phyloP scores from a whole-genome alignment of 1,284 basidiomycete genomes.

The Rhizoctonia solani region DNA sequence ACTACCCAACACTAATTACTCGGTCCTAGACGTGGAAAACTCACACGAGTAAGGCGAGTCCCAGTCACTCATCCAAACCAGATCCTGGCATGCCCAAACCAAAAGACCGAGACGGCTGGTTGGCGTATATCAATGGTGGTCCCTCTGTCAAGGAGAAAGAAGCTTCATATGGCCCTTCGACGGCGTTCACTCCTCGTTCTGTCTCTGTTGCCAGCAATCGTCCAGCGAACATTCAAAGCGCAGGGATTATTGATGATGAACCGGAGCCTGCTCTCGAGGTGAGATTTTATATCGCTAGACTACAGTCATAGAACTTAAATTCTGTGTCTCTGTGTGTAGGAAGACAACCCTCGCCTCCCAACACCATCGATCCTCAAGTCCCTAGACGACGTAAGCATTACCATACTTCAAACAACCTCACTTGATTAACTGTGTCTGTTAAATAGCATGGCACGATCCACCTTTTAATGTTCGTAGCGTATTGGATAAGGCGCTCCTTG shows the following conservation, averaged over 20 bases:
- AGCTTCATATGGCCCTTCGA: conserved; percentile 4
- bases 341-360: conserved; percentile 33
- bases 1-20: background rate
- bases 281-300: no score
- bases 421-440: no score
- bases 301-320: no score
- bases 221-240: background rate
- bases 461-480: conserved; percentile 35
- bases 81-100: conserved; percentile 27
- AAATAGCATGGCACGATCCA: conserved; percentile 28
- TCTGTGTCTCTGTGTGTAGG: no score
- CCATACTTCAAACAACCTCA: background rate
- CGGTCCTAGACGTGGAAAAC: conserved; percentile 12
- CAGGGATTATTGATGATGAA: conserved; percentile 20
- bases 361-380: conserved; percentile 28
- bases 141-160: background rate
- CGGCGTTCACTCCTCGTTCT: conserved; percentile 28
- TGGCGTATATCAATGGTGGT: conserved; percentile 37
- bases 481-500: conserved; percentile 37
- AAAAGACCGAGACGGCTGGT: conserved; percentile 39
- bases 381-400: conserved; percentile 35
- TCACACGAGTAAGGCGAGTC: background rate
- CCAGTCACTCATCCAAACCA: conserved; percentile 5
- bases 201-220: background rate
- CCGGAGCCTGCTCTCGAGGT: no score